Evolutionary conservation across 352 stramenopile species (phyloP), one percentile per base, ranked within the genome.

Genomic region (Globisporangium alternatum): DNA sequence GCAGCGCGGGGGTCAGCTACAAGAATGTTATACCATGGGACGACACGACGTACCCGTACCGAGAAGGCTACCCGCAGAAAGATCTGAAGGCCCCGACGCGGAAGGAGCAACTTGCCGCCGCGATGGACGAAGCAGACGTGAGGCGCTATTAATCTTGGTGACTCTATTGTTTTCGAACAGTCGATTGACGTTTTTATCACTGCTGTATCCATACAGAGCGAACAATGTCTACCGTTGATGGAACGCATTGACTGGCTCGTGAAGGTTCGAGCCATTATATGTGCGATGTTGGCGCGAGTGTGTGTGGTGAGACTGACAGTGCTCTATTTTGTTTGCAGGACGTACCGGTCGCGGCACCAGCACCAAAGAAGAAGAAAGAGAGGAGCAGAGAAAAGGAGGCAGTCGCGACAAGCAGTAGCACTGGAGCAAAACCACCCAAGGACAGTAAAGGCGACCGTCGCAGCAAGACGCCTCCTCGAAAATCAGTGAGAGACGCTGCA

Each of bases 161-260:
- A 15, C n/a, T 60, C 21, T 28, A 31, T 56, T 49, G 21, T 3
- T 39, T 45, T 7, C 19, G 15, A 31, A 33, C 5, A 35, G 25
- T 13, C 15, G 7, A 41, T 9, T 64, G 17, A 25, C 28, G 22
- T 7, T n/a, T 47, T 6, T 48, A 15, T 19, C 25, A 15, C 4
- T 56, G 15, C 6, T 49, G 12, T 25, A 15, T 35, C 17, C 22
- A 10, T 41, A 35, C 28, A 65, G 60, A 65, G 41, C 49, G 60
- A 65, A 4, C 35, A 53, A 41, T 57, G 30, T 25, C 52, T 65
- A 5, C 52, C 60, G 19, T 21, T 65, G 10, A 58, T 48, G 31
- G 60, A 60, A 31, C 60, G 60, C 25, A 57, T 65, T 21, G 60
- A 58, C 48, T 65, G 60, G 60, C 35, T 65, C 4, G 43, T 65